A percentile compares a stretch with the other conserved stretches of the same genome.
Conservation (phyloP, 768 basidiomycete genomes). For the Suillus spraguei region DNA sequence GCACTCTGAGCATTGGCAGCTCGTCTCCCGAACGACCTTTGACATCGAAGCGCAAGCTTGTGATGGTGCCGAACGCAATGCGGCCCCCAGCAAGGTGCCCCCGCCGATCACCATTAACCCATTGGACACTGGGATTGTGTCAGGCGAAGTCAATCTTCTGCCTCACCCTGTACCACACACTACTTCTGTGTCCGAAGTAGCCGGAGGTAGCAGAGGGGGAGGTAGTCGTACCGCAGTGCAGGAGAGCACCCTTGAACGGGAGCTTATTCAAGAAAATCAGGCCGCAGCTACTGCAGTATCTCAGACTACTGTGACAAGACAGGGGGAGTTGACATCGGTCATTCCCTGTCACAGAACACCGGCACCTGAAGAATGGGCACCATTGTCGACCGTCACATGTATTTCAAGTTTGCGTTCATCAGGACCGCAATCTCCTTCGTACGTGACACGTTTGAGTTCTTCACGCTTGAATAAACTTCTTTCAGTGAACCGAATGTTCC, state of each 20-base stretch:
- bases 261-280: background rate
- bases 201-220: background rate
- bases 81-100: background rate
- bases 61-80: background rate
- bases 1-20: conserved; percentile 3
- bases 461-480: background rate
- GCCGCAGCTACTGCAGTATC: background rate
- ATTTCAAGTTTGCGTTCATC: background rate
- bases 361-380: background rate
- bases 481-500: background rate
- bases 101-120: background rate
- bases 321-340: background rate
- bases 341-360: background rate
- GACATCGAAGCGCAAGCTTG: background rate
- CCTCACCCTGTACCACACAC: background rate
- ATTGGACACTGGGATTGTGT: background rate
- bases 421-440: background rate
- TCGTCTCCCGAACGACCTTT: background rate
- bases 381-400: background rate
- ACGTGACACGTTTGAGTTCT: background rate
- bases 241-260: background rate
- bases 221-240: background rate
- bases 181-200: background rate
- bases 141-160: background rate
- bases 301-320: background rate